Evolutionary conservation across 805 yeast species (phyloP).

Genomic region (Metschnikowia proteae): DNA sequence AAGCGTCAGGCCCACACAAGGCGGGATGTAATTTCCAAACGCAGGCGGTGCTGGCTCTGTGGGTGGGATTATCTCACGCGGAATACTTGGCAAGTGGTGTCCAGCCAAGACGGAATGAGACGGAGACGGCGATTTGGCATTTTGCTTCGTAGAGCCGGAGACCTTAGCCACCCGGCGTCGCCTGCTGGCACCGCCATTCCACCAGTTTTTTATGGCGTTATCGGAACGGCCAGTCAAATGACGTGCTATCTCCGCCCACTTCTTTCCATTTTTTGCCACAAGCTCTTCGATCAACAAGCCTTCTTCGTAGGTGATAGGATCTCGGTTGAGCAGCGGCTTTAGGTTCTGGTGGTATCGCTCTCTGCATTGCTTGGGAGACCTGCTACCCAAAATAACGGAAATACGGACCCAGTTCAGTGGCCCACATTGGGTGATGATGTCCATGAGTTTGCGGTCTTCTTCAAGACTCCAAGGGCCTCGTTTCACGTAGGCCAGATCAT

Average conservation of each 20-base stretch:
- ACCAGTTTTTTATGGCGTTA: conserved; percentile 91
- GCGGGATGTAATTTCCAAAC: neutral
- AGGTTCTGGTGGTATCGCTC: conserved; percentile 90
- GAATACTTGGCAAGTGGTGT: neutral
- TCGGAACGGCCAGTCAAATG: conserved; percentile 86
- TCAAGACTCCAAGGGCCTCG: conserved; percentile 91
- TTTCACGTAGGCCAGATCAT: conserved; percentile 26
- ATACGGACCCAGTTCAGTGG: conserved; percentile 89
- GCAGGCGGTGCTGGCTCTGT: neutral
- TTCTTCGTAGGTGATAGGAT: conserved; percentile 82
- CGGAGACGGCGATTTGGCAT: neutral
- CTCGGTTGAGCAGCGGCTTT: conserved; percentile 75
- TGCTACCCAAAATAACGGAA: conserved; percentile 63
- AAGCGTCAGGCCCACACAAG: neutral
- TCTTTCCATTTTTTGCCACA: conserved; percentile 75
- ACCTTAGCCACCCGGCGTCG: conserved; percentile 50
- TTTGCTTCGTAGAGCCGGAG: neutral
- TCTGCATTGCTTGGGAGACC: conserved; percentile 89
- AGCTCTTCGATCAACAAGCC: conserved; percentile 77
- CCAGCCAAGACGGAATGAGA: neutral
- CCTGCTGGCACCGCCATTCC: conserved; percentile 92
- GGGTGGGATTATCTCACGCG: neutral
- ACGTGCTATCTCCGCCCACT: conserved; percentile 92
- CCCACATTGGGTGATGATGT: conserved; percentile 65
- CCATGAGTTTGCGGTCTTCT: conserved; percentile 72